Evolutionary conservation across 2,329 filamentous ascomycete genomes (phyloP).

Genomic region (Aspergillus sp.): DNA sequence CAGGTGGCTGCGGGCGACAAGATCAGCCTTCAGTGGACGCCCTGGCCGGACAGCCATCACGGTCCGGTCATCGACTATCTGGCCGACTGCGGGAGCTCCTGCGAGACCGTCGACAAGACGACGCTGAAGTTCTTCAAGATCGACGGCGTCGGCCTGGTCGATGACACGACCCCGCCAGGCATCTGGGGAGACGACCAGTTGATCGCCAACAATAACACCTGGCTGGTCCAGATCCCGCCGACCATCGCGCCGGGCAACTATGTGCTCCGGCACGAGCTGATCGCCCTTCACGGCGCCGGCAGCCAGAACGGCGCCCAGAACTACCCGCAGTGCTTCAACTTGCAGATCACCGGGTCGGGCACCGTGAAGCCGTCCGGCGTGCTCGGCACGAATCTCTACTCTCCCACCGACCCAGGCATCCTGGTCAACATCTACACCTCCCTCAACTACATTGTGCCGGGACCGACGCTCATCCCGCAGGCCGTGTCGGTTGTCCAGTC

Average conservation of each 20-base stretch:
- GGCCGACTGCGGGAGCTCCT: conserved; percentile 56
- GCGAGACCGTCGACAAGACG: conserved; percentile 50
- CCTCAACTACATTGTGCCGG: conserved; percentile 16
- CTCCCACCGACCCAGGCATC: conserved; percentile 55
- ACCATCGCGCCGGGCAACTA: conserved; percentile 49
- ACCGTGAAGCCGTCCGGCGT: conserved; percentile 45
- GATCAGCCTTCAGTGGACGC: conserved; percentile 59
- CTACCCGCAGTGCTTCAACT: conserved; percentile 57
- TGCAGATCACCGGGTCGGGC: conserved; percentile 55
- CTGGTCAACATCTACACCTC: conserved; percentile 54
- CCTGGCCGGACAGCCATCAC: conserved; percentile 63
- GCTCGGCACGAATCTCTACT: conserved; percentile 54
- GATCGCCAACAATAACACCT: conserved; percentile 48
- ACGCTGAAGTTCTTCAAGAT: conserved; percentile 62
- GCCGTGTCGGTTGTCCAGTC: conserved; percentile 14
- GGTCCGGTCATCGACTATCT: conserved; percentile 63
- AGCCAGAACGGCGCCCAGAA: conserved; percentile 46
- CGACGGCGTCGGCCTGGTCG: conserved; percentile 51
- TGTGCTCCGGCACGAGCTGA: conserved; percentile 52
- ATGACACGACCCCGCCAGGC: conserved; percentile 40
- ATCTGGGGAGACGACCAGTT: conserved; percentile 55
- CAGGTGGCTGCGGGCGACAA: conserved; percentile 57
- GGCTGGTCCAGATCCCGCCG: conserved; percentile 45
- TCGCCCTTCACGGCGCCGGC: conserved; percentile 47
- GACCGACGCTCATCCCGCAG: conserved; percentile 14